Conservation (phyloP, 495 filamentous ascomycete species). For the Mytilinidion resinicola region DNA sequence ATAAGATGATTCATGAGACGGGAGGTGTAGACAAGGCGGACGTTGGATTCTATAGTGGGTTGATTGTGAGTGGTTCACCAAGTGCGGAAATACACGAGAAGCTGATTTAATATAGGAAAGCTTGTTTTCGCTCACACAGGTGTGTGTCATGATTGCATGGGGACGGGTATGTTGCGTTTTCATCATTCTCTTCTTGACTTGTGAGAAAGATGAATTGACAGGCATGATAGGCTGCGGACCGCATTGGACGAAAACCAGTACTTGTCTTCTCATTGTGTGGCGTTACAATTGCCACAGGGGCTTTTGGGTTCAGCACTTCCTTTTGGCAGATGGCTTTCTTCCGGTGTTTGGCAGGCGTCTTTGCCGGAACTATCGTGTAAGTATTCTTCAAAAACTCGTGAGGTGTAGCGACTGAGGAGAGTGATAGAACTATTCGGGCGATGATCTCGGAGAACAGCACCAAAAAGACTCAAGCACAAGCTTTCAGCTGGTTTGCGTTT, state of each 20-base stretch:
- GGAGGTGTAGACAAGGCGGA: slow-evolving; percentile 50
- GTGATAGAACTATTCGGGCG: slow-evolving; percentile 51
- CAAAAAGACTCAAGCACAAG: slow-evolving; percentile 55
- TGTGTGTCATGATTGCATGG: slow-evolving; percentile 54
- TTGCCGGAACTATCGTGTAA: slow-evolving; percentile 57
- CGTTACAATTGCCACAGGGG: slow-evolving; percentile 47
- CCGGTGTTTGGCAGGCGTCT: slow-evolving; percentile 59
- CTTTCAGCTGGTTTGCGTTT: slow-evolving; percentile 69
- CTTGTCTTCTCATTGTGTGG: slow-evolving; percentile 57
- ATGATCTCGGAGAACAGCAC: slow-evolving; percentile 68
- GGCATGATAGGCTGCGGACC: slow-evolving; percentile 46
- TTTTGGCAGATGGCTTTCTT: slow-evolving; percentile 63
- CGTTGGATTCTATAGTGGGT: slow-evolving; percentile 65
- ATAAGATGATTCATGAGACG: slow-evolving; percentile 59
- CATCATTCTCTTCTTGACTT: neutral
- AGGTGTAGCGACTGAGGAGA: slow-evolving; percentile 3
- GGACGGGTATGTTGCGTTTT: slow-evolving; percentile 38
- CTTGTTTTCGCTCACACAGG: slow-evolving; percentile 63
- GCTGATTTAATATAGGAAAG: slow-evolving; percentile 44
- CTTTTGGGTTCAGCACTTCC: slow-evolving; percentile 56
- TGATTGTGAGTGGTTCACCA: slow-evolving; percentile 44
- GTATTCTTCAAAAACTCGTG: neutral
- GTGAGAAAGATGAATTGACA: neutral
- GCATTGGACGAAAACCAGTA: slow-evolving; percentile 60
- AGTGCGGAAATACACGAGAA: neutral